A percentile compares a stretch with the other conserved stretches of the same genome.
Conservation (phyloP, 495 filamentous ascomycete genomes). For the Penicillium dipodomyicola region DNA sequence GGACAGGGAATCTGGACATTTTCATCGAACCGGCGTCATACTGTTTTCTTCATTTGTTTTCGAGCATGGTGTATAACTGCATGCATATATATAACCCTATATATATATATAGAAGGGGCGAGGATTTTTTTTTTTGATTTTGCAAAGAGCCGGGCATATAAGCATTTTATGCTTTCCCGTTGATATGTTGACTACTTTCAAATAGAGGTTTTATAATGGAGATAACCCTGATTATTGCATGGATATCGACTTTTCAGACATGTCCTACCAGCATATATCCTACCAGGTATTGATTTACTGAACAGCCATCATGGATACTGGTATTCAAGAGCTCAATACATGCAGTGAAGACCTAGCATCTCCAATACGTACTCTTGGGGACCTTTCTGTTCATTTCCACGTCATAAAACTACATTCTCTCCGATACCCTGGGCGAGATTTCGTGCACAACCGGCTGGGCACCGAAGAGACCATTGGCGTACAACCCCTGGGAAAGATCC, state of each 20-base stretch:
- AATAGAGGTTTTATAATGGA: not conserved
- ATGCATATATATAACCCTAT: slow-evolving; percentile 15
- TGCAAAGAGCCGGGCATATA: not conserved
- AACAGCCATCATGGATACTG: not conserved
- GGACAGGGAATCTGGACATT: not conserved
- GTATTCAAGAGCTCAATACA: not conserved
- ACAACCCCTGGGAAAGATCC: not conserved
- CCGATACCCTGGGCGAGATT: not conserved
- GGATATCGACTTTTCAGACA: not conserved
- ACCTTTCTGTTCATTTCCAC: not conserved
- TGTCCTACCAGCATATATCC: not conserved
- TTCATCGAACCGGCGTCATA: not conserved
- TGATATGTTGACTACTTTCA: not conserved
- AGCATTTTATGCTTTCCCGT: not conserved
- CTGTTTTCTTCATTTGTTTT: not conserved
- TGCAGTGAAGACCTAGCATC: not conserved
- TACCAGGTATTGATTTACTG: not conserved
- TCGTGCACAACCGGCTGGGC: not conserved
- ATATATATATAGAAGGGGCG: slow-evolving; percentile 13
- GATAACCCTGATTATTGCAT: not conserved
- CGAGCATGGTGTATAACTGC: slow-evolving; percentile 5
- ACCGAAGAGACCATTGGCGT: not conserved
- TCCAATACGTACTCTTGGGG: not conserved
- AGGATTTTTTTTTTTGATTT: slow-evolving; percentile 11
- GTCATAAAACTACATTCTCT: not conserved